These are phyloP conservation scores for Boletus rubropictus DNA, from an alignment of 768 basidiomycete species.

Conservation along the genomic window DNA sequence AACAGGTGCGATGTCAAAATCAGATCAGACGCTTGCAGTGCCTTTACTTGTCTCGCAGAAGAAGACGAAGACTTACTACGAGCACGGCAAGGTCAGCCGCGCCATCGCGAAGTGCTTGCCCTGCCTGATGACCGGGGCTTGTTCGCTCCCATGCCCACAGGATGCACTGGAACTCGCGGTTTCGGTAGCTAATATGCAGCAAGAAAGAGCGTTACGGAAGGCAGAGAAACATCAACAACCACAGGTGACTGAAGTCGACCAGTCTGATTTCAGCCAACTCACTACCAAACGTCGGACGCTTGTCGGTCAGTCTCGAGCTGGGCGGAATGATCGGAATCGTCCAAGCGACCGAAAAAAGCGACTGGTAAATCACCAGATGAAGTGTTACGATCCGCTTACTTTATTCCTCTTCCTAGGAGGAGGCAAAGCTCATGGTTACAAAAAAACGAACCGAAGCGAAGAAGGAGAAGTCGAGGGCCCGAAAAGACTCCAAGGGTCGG, in stretches of 20 bases:
- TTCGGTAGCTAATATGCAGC: constrained; percentile 41
- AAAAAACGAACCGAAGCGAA: constrained; percentile 35
- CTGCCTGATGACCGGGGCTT: constrained; percentile 21
- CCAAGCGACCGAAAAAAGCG: constrained; percentile 32
- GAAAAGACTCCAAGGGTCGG: constrained; percentile 21
- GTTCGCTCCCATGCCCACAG: constrained; percentile 27
- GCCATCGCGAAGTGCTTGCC: constrained; percentile 4
- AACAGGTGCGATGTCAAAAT: constrained; percentile 23
- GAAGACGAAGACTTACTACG: constrained; percentile 29
- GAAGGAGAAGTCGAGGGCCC: constrained; percentile 34
- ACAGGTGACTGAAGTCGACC: constrained; percentile 30
- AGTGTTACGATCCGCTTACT: constrained; percentile 7
- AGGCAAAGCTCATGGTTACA: constrained; percentile 36
- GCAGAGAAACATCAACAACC: constrained; percentile 36
- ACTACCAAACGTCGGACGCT: constrained; percentile 15
- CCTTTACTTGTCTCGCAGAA: constrained; percentile 21
- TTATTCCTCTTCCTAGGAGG: constrained; percentile 32
- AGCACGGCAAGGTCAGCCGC: constrained; percentile 30
- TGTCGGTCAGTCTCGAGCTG: constrained; percentile 26
- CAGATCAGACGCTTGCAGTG: constrained; percentile 19
- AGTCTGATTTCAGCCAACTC: constrained; percentile 14
- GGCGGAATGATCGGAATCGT: constrained; percentile 23
- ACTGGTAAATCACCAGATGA: constrained; percentile 32
- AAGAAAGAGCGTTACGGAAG: constrained; percentile 39
- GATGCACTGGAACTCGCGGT: constrained; percentile 44